Conservation (phyloP, 192 early-diverging fungal genomes). For the Backusella tarrabulga region DNA sequence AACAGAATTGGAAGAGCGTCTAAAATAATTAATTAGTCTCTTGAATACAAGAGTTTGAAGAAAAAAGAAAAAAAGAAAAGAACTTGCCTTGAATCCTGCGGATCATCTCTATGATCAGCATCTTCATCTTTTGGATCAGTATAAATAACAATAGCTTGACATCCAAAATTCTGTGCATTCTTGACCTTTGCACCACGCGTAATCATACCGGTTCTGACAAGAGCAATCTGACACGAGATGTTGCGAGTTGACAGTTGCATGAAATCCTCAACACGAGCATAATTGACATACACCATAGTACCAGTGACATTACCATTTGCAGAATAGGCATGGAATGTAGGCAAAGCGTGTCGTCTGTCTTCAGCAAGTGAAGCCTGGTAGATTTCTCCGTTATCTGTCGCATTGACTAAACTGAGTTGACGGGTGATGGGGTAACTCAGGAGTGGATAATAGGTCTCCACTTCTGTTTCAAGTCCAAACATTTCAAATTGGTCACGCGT, state of each 20-base stretch:
- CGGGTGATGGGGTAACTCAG: conserved; percentile 50
- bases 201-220: conserved; percentile 54
- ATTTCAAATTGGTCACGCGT: conserved; percentile 47
- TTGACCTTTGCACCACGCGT: conserved; percentile 55
- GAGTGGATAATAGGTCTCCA: conserved; percentile 58
- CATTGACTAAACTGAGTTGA: conserved; percentile 48
- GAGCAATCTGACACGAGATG: conserved; percentile 47
- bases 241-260: conserved; percentile 32
- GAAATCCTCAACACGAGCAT: conserved; percentile 58
- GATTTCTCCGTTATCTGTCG: conserved; percentile 17
- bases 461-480: conserved; percentile 50
- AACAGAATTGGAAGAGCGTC: conserved; percentile 49
- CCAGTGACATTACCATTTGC: conserved; percentile 59
- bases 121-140: conserved; percentile 66
- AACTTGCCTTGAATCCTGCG: conserved; percentile 50
- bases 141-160: conserved; percentile 58
- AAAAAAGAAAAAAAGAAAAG: no score
- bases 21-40: background rate
- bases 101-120: conserved; percentile 41
- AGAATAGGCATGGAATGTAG: conserved; percentile 62
- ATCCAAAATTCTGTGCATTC: conserved; percentile 51
- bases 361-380: conserved; percentile 57
- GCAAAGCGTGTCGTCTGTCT: conserved; percentile 46
- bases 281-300: conserved; percentile 62
- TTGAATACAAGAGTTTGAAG: background rate